Conservation (phyloP, 257 asterid genomes). For the Agastache rugosa region DNA sequence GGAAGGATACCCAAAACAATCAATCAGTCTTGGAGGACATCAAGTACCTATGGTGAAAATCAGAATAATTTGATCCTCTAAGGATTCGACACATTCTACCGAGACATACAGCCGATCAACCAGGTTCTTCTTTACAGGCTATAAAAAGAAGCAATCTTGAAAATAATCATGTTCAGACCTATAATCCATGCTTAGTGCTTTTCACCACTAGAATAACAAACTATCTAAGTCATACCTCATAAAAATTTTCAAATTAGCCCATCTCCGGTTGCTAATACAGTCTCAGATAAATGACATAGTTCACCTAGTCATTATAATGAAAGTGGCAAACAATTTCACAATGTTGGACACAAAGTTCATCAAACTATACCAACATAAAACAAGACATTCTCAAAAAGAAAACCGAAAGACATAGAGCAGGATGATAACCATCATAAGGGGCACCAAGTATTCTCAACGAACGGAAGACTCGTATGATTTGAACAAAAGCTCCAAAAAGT, state of each 20-base stretch:
- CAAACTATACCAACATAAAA: background rate
- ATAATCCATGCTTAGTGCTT: background rate
- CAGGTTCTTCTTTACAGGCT: background rate
- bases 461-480: background rate
- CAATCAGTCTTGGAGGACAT: background rate
- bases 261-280: background rate
- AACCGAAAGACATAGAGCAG: background rate
- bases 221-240: background rate
- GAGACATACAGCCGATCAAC: background rate
- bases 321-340: background rate
- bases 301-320: constrained; percentile 13
- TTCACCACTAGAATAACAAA: background rate
- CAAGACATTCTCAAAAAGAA: background rate
- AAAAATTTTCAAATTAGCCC: background rate
- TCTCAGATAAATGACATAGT: background rate
- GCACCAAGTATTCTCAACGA: background rate
- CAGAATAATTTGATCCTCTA: background rate
- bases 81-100: background rate
- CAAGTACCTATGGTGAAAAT: background rate
- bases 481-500: constrained; percentile 23
- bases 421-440: background rate
- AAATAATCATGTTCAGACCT: background rate
- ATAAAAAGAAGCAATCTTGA: constrained; percentile 7
- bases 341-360: background rate
- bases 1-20: constrained; percentile 4